A percentile compares a stretch with the other conserved stretches of the same genome.
Conservation (phyloP, 2,329 filamentous ascomycete species). For the Pestalotiopsis sp. region DNA sequence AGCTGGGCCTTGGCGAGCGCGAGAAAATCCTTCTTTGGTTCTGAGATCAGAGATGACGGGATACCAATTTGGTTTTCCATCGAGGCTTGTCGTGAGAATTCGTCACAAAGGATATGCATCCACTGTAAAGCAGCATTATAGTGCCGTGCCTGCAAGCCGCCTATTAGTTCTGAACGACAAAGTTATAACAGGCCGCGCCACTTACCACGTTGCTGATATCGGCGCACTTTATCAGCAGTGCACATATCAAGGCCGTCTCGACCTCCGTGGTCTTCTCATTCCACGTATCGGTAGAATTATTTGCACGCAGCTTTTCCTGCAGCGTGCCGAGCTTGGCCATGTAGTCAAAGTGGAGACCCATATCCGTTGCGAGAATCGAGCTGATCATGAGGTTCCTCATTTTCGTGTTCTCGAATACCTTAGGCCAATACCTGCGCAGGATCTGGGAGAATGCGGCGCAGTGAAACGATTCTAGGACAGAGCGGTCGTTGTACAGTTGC, state of each 20-base stretch:
- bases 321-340: constrained; percentile 86
- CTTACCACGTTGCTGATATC: constrained; percentile 97
- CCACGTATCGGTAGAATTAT: constrained; percentile 72
- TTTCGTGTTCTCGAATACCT: constrained; percentile 74
- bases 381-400: constrained; percentile 94
- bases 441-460: constrained; percentile 98
- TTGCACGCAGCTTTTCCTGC: constrained; percentile 75
- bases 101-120: constrained; percentile 93
- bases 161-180: background rate
- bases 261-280: constrained; percentile 75
- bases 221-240: constrained; percentile 93
- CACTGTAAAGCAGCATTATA: constrained; percentile 83
- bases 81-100: constrained; percentile 88
- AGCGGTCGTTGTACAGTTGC: constrained; percentile 95
- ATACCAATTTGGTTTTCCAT: constrained; percentile 92
- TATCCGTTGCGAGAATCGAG: constrained; percentile 96
- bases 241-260: constrained; percentile 80
- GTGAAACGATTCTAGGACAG: constrained; percentile 95
- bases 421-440: constrained; percentile 87
- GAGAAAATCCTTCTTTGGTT: constrained; percentile 80
- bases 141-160: constrained; percentile 68
- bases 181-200: constrained; percentile 27
- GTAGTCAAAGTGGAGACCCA: constrained; percentile 96
- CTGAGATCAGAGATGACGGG: constrained; percentile 82
- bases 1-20: constrained; percentile 88